These are phyloP conservation scores for Hyaloscypha bicolor DNA, from an alignment of 495 filamentous ascomycete species.

Conservation along the genomic window DNA sequence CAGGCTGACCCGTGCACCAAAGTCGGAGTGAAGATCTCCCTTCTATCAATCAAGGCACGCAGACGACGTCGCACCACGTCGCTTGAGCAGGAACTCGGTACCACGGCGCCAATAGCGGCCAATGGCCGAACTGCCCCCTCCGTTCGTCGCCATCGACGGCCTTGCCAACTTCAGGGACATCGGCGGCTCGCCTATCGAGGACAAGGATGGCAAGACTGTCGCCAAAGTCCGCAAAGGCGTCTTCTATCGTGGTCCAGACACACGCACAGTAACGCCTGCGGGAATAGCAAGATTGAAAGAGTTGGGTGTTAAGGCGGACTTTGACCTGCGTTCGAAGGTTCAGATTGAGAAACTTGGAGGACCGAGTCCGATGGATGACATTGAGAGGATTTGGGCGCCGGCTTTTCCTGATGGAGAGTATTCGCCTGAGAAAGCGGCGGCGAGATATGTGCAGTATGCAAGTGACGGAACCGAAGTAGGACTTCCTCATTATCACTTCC, in stretches of 20 bases:
- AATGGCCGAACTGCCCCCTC: conserved; percentile 30
- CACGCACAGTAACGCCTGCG: conserved; percentile 34
- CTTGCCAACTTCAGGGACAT: conserved; percentile 44
- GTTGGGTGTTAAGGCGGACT: conserved; percentile 41
- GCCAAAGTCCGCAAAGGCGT: conserved; percentile 30
- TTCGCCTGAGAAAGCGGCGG: conserved; percentile 34
- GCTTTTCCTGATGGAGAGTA: conserved; percentile 42
- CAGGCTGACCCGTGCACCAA: too few relatives aligned
- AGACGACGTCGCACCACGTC: not conserved
- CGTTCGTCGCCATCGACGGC: conserved; percentile 38
- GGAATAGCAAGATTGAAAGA: conserved; percentile 37
- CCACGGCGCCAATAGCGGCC: not conserved
- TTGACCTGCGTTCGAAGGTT: conserved; percentile 46
- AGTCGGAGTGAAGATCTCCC: too few relatives aligned
- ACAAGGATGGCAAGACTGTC: not conserved
- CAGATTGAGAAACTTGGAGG: conserved; percentile 37
- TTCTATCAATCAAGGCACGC: too few relatives aligned
- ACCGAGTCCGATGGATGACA: conserved; percentile 36
- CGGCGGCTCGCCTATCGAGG: conserved; percentile 30
- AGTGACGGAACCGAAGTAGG: conserved; percentile 31
- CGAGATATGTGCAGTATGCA: conserved; percentile 33
- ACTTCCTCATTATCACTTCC: not conserved
- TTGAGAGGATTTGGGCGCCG: conserved; percentile 40
- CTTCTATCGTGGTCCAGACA: conserved; percentile 42
- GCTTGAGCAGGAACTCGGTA: not conserved